Conservation (phyloP, 2,329 filamentous ascomycete genomes). For the Penicillium janthinellum region DNA sequence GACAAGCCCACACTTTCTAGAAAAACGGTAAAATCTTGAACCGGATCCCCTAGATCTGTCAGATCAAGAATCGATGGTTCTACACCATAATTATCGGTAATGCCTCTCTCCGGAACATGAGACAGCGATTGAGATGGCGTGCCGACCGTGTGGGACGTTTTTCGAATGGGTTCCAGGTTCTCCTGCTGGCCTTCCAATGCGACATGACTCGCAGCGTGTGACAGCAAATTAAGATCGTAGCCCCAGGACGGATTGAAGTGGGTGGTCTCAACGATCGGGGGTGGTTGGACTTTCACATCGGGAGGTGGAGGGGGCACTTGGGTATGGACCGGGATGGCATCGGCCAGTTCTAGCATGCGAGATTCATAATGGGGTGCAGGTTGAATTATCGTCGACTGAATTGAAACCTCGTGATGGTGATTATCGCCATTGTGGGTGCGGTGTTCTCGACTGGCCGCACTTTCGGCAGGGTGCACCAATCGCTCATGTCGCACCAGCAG, state of each 20-base stretch:
- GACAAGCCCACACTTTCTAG: conserved; percentile 53
- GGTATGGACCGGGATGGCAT: conserved; percentile 46
- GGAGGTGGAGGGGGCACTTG: conserved; percentile 36
- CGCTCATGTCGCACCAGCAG: conserved; percentile 54
- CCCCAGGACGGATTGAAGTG: conserved; percentile 54
- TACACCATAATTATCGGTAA: conserved; percentile 47
- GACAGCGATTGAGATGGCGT: conserved; percentile 39
- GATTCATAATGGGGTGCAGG: conserved; percentile 44
- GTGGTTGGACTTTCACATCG: conserved; percentile 42
- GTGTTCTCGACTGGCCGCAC: conserved; percentile 42
- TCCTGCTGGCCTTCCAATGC: conserved; percentile 51
- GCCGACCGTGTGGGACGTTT: conserved; percentile 36
- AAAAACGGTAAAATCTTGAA: conserved; percentile 53
- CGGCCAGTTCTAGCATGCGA: conserved; percentile 50
- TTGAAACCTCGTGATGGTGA: conserved; percentile 37
- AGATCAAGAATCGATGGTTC: conserved; percentile 50
- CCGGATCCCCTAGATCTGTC: conserved; percentile 50
- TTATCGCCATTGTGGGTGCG: conserved; percentile 34
- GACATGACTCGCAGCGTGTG: conserved; percentile 53
- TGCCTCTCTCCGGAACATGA: conserved; percentile 38
- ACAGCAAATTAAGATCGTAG: conserved; percentile 53
- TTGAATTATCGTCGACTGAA: conserved; percentile 41
- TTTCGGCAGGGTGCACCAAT: conserved; percentile 50
- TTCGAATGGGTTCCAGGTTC: conserved; percentile 41
- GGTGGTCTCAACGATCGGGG: conserved; percentile 46